These are phyloP conservation scores for Prunus yedoensis DNA, from an alignment of 331 rosid genomes.

Conservation along the genomic window DNA sequence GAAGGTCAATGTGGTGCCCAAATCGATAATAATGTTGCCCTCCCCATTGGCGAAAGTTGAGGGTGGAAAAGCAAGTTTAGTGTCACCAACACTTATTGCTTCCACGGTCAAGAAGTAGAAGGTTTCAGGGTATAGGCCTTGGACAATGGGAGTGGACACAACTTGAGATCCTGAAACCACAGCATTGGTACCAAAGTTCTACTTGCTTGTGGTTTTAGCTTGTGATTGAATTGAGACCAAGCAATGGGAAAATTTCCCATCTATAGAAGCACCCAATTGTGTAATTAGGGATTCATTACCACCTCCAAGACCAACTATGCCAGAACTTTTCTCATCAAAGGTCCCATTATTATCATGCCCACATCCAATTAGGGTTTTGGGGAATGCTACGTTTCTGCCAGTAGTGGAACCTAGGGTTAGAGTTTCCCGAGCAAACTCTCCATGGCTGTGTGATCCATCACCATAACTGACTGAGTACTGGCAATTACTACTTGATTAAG, in stretches of 20 bases:
- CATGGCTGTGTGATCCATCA: slow-evolving; percentile 25
- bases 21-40: slow-evolving; percentile 56
- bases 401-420: slow-evolving; percentile 26
- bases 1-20: slow-evolving; percentile 46
- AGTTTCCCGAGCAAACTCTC: slow-evolving; percentile 37
- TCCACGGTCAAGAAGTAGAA: slow-evolving; percentile 37
- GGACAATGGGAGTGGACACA: slow-evolving; percentile 2
- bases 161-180: neutral
- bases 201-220: neutral
- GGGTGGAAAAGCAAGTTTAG: neutral
- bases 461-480: slow-evolving; percentile 15
- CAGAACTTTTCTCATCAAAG: slow-evolving; percentile 5
- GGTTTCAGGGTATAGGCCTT: neutral
- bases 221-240: slow-evolving; percentile 15
- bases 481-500: neutral
- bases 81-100: slow-evolving; percentile 38
- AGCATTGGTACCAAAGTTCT: neutral
- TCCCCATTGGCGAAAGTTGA: neutral
- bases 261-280: slow-evolving; percentile 30
- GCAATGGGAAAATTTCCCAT: slow-evolving; percentile 56
- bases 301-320: slow-evolving; percentile 50
- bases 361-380: slow-evolving; percentile 31
- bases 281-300: slow-evolving; percentile 36
- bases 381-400: neutral
- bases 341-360: slow-evolving; percentile 39